phyloP scores from a whole-genome alignment of 768 basidiomycete genomes.

The Naganishia vishniacii region DNA sequence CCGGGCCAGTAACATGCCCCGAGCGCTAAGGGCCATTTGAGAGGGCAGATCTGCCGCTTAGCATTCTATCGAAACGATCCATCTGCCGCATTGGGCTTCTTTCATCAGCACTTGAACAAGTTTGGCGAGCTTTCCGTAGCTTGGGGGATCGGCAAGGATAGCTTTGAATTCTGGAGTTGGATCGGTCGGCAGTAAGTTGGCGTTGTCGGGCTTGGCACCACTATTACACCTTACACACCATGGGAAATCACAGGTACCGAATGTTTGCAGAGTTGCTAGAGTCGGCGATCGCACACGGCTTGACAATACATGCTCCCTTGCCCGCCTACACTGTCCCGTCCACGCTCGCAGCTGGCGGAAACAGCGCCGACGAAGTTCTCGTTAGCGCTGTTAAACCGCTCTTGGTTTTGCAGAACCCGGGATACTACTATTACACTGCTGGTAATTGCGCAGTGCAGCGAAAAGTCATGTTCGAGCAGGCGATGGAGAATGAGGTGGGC shows the following conservation, averaged over 20 bases:
- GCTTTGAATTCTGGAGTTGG: constrained; percentile 98
- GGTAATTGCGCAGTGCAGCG: constrained; percentile 77
- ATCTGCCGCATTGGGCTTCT: constrained; percentile 69
- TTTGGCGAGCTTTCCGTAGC: constrained; percentile 77
- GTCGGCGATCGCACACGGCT: constrained; percentile 58
- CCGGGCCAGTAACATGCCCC: too few relatives aligned
- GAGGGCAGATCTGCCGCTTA: constrained; percentile 83
- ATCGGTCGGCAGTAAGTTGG: constrained; percentile 73
- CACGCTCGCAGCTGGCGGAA: constrained; percentile 28
- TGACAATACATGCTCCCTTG: constrained; percentile 36
- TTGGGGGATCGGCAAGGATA: constrained; percentile 95
- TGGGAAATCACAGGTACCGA: constrained; percentile 78
- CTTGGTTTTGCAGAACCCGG: constrained; percentile 80
- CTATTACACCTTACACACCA: too few relatives aligned
- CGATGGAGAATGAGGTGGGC: constrained; percentile 59
- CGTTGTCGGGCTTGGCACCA: background rate
- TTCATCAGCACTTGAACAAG: constrained; percentile 75
- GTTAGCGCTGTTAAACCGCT: constrained; percentile 68
- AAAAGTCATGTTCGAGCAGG: constrained; percentile 61
- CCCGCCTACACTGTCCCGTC: constrained; percentile 35
- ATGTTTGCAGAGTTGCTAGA: constrained; percentile 86
- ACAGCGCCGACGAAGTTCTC: constrained; percentile 58
- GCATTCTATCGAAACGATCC: constrained; percentile 88
- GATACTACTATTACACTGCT: constrained; percentile 85
- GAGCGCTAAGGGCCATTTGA: too few relatives aligned